These are phyloP conservation scores for Hymenochaete sp. DNA, from an alignment of 1,284 basidiomycete species.

Conservation along the genomic window DNA sequence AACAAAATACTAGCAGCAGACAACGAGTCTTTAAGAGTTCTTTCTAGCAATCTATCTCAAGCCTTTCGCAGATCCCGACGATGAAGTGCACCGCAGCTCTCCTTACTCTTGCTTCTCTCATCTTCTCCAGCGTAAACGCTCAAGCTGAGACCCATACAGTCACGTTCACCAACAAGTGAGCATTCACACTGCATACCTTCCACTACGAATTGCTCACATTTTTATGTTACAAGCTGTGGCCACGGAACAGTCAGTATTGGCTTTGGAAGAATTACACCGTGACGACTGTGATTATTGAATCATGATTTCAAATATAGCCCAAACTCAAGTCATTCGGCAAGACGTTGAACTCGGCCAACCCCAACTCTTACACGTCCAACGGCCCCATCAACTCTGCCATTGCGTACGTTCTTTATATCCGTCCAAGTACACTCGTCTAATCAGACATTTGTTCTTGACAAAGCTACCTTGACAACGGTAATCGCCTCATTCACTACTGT, in stretches of 20 bases:
- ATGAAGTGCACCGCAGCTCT: no score
- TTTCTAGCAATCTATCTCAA: no score
- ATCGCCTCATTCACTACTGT: no score
- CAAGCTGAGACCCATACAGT: slow-evolving; percentile 25
- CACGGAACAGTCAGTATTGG: background rate
- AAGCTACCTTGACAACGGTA: slow-evolving; percentile 32
- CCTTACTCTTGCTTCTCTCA: background rate
- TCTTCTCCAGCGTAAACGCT: background rate
- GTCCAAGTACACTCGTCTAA: background rate
- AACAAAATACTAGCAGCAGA: no score
- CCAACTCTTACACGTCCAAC: background rate
- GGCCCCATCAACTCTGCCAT: background rate
- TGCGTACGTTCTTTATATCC: slow-evolving; percentile 22
- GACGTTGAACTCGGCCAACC: background rate
- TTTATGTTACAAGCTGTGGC: background rate
- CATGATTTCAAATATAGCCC: background rate
- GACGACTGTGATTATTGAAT: no score
- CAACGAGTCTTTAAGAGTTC: no score
- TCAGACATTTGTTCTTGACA: background rate
- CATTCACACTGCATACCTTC: background rate
- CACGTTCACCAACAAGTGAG: slow-evolving; percentile 24
- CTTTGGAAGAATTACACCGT: no score
- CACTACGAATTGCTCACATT: background rate
- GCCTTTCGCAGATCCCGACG: no score
- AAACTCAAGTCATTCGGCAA: background rate